Evolutionary conservation across 2,329 filamentous ascomycete species (phyloP).

Genomic region (Fusarium poae): DNA sequence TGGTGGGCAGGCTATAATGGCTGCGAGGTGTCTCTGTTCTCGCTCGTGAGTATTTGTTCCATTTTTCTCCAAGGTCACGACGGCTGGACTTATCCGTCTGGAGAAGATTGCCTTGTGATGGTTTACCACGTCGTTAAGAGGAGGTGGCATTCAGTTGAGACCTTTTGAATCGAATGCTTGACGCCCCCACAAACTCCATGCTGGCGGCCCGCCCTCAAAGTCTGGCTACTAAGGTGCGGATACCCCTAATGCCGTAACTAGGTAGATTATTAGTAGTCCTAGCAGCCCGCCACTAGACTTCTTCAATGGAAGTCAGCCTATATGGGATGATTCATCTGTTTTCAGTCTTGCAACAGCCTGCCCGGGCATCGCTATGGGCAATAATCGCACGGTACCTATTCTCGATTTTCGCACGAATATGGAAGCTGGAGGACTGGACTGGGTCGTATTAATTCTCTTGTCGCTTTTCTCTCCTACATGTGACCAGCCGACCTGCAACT

Average conservation of each 20-base stretch:
- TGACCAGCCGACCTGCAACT: conserved; percentile 1
- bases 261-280: not conserved
- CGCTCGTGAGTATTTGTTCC: not conserved
- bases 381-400: conserved; percentile 38
- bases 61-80: conserved; percentile 17
- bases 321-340: conserved; percentile 30
- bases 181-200: conserved; percentile 42
- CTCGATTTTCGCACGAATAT: conserved; percentile 7
- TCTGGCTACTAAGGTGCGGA: conserved; percentile 39
- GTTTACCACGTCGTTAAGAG: conserved; percentile 18
- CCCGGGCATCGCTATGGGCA: conserved; percentile 26
- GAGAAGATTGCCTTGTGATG: conserved; percentile 18
- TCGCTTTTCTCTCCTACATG: not conserved
- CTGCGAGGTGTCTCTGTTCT: conserved; percentile 2
- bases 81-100: conserved; percentile 31
- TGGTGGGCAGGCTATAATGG: not conserved
- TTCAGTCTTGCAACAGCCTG: conserved; percentile 20
- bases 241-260: conserved; percentile 38
- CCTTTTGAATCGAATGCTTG: conserved; percentile 36
- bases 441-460: conserved; percentile 1
- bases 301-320: conserved; percentile 7
- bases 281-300: conserved; percentile 26
- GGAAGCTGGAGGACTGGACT: conserved; percentile 4
- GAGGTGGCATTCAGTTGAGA: conserved; percentile 31
- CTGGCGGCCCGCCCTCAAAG: conserved; percentile 45